A percentile compares a stretch with the other conserved stretches of the same genome.
Evolutionary conservation across 352 stramenopile species (phyloP).

Genomic region (Pythium scleroteichum): DNA sequence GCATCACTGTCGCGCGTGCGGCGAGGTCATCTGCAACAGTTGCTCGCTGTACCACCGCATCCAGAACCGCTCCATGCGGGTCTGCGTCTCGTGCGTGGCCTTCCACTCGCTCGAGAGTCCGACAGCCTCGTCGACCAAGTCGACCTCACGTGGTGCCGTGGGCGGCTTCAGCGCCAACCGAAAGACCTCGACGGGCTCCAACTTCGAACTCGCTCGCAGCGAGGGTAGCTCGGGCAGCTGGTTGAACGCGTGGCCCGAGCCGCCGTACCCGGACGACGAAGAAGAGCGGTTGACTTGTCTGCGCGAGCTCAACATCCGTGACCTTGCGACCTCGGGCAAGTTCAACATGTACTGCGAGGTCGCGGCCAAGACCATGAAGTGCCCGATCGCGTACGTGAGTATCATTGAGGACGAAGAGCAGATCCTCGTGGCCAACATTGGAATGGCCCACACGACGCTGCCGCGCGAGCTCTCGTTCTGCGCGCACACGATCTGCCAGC

Average conservation of each 20-base stretch:
- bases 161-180: constrained; percentile 31
- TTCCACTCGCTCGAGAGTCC: constrained; percentile 83
- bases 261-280: constrained; percentile 78
- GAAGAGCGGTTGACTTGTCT: constrained; percentile 71
- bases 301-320: constrained; percentile 79
- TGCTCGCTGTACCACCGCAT: constrained; percentile 86
- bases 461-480: constrained; percentile 84
- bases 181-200: constrained; percentile 66
- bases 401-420: constrained; percentile 87
- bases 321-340: constrained; percentile 69
- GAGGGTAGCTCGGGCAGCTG: constrained; percentile 57
- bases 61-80: constrained; percentile 81
- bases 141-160: constrained; percentile 32
- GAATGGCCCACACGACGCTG: constrained; percentile 79
- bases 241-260: constrained; percentile 83
- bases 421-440: constrained; percentile 82
- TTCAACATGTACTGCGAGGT: constrained; percentile 91
- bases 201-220: constrained; percentile 47
- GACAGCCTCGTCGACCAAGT: constrained; percentile 51
- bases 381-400: constrained; percentile 83
- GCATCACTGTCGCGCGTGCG: constrained; percentile 83
- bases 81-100: constrained; percentile 82
- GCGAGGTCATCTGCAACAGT: constrained; percentile 85
- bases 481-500: constrained; percentile 84
- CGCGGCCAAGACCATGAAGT: constrained; percentile 87